Conservation (phyloP, 2,329 filamentous ascomycete genomes). For the Dothidotthia symphoricarpi region DNA sequence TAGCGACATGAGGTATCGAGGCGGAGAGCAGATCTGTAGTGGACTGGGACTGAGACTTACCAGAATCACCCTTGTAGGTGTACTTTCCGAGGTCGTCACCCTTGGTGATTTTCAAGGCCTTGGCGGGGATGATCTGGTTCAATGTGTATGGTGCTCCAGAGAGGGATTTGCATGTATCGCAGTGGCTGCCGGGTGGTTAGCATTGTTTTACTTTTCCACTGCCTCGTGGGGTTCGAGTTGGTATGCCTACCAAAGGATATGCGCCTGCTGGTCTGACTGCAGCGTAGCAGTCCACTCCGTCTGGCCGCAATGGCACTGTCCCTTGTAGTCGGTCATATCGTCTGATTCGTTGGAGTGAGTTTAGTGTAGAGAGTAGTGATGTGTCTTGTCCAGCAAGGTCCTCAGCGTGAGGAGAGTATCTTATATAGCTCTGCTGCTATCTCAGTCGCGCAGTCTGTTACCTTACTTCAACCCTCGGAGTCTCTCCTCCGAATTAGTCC, state of each 20-base stretch:
- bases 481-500: too few relatives aligned
- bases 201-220: too few relatives aligned
- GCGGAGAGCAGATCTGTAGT: neutral
- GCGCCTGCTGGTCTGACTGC: slow-evolving; percentile 45
- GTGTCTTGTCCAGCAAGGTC: slow-evolving; percentile 3
- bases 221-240: neutral
- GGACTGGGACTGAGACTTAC: slow-evolving; percentile 34
- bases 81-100: slow-evolving; percentile 52
- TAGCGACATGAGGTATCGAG: neutral
- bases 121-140: slow-evolving; percentile 55
- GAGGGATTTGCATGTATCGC: slow-evolving; percentile 57
- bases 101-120: slow-evolving; percentile 53
- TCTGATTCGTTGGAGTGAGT: slow-evolving; percentile 2
- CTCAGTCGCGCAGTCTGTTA: too few relatives aligned
- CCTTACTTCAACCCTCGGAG: too few relatives aligned
- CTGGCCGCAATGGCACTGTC: slow-evolving; percentile 57
- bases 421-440: slow-evolving; percentile 9
- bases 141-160: slow-evolving; percentile 53
- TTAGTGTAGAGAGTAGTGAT: too few relatives aligned
- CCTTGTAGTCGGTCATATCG: slow-evolving; percentile 49
- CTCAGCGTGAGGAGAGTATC: slow-evolving; percentile 1
- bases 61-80: slow-evolving; percentile 57
- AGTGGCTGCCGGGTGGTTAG: slow-evolving; percentile 46
- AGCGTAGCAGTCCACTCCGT: slow-evolving; percentile 54
- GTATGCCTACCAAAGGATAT: slow-evolving; percentile 48